These are phyloP conservation scores for Chrysanthemum seticuspe DNA, from an alignment of 129 eudicot species.

Conservation along the genomic window DNA sequence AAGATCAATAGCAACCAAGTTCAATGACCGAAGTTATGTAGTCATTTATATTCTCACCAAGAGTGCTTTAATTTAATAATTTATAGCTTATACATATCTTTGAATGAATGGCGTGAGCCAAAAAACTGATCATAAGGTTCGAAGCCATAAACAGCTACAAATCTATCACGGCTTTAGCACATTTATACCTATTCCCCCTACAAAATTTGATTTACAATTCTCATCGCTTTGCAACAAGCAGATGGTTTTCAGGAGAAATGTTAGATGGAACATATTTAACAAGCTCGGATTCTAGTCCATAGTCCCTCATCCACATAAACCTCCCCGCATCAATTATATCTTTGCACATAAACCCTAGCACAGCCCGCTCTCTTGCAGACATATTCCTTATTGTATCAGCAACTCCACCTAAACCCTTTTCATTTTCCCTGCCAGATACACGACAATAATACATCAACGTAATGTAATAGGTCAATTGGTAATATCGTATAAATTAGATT, in stretches of 20 bases:
- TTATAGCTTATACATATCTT: neutral
- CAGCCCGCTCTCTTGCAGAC: slow-evolving; percentile 63
- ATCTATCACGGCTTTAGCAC: neutral
- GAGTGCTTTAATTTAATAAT: neutral
- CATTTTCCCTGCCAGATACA: slow-evolving; percentile 28
- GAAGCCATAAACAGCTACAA: neutral
- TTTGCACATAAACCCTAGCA: slow-evolving; percentile 91
- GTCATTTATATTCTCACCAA: neutral
- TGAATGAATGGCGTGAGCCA: neutral
- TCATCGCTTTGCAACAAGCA: slow-evolving; percentile 53
- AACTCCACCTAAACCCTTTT: slow-evolving; percentile 29
- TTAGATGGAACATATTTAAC: slow-evolving; percentile 74
- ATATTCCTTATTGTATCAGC: slow-evolving; percentile 51
- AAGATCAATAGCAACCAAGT: too few relatives aligned
- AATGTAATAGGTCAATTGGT: neutral
- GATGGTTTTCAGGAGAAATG: slow-evolving; percentile 86
- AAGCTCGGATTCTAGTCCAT: slow-evolving; percentile 52
- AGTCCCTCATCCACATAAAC: slow-evolving; percentile 69
- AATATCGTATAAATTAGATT: neutral
- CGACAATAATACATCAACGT: neutral
- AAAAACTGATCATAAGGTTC: neutral
- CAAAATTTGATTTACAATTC: neutral
- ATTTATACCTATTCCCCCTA: neutral
- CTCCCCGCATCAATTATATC: slow-evolving; percentile 88
- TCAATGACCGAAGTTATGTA: too few relatives aligned